Percentiles rank a stretch among this genome's conserved stretches.
Conservation (phyloP, 2,329 filamentous ascomycete species). For the Aspergillus cejpii region DNA sequence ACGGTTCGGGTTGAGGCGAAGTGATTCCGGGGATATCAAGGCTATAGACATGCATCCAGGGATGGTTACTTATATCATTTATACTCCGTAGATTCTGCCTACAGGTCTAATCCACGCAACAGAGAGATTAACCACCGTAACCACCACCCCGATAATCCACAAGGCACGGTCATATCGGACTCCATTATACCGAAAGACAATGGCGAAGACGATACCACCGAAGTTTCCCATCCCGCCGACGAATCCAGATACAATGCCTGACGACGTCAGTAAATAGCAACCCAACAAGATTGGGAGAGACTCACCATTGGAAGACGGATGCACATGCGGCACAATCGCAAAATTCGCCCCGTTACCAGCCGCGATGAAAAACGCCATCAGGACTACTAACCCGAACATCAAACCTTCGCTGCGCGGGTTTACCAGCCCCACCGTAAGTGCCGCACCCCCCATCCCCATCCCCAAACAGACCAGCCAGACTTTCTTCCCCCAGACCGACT, state of each 20-base stretch:
- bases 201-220: constrained; percentile 75
- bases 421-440: constrained; percentile 56
- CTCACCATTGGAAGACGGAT: constrained; percentile 70
- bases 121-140: constrained; percentile 61
- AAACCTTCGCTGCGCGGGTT: constrained; percentile 56
- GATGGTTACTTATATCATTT: too few relatives aligned
- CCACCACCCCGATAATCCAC: constrained; percentile 76
- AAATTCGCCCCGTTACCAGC: constrained; percentile 83
- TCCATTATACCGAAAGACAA: constrained; percentile 71
- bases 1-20: too few relatives aligned
- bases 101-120: constrained; percentile 59
- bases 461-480: constrained; percentile 52
- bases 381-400: constrained; percentile 70
- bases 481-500: constrained; percentile 59
- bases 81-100: too few relatives aligned
- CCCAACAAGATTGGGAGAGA: background rate
- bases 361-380: constrained; percentile 75
- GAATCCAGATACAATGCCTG: constrained; percentile 61
- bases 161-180: constrained; percentile 62
- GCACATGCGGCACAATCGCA: constrained; percentile 77
- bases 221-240: constrained; percentile 77
- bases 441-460: constrained; percentile 52
- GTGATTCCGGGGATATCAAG: too few relatives aligned
- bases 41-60: too few relatives aligned
- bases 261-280: constrained; percentile 1